phyloP scores from a whole-genome alignment of 2,329 filamentous ascomycete genomes.

The Fusarium siculi region DNA sequence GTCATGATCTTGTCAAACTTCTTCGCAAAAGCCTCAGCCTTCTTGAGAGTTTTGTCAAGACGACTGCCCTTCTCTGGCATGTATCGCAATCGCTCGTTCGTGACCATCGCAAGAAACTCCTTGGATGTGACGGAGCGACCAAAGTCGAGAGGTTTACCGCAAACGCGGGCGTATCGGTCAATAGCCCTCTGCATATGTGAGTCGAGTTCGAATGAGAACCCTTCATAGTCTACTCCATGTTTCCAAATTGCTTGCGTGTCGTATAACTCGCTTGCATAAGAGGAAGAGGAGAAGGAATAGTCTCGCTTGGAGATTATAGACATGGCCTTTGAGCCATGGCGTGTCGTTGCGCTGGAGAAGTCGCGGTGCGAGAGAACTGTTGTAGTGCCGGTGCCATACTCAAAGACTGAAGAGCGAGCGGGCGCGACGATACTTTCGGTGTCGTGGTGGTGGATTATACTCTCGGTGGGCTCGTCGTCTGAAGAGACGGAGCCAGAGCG shows the following conservation, averaged over 20 bases:
- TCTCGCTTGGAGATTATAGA: neutral
- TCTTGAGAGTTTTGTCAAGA: neutral
- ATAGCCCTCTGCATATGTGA: neutral
- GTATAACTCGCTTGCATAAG: neutral
- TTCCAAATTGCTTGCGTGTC: conserved; percentile 1
- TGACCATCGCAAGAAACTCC: neutral
- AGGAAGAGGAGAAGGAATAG: neutral
- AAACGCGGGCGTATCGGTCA: neutral
- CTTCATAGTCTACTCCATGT: neutral
- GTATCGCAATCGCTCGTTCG: neutral
- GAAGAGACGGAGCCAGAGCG: neutral
- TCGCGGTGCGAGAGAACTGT: neutral
- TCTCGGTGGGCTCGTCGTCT: neutral
- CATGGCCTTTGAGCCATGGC: neutral
- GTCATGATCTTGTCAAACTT: conserved; percentile 5
- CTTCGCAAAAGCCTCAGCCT: neutral
- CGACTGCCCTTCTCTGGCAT: neutral
- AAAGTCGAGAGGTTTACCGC: neutral
- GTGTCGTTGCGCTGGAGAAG: neutral
- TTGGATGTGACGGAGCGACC: neutral
- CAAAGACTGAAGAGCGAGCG: neutral
- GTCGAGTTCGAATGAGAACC: neutral
- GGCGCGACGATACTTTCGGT: neutral
- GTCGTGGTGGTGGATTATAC: neutral
- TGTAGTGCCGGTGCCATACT: neutral